Base-by-base conservation (phyloP, 768 basidiomycete species). In the Rossbeevera mucosa region DNA sequence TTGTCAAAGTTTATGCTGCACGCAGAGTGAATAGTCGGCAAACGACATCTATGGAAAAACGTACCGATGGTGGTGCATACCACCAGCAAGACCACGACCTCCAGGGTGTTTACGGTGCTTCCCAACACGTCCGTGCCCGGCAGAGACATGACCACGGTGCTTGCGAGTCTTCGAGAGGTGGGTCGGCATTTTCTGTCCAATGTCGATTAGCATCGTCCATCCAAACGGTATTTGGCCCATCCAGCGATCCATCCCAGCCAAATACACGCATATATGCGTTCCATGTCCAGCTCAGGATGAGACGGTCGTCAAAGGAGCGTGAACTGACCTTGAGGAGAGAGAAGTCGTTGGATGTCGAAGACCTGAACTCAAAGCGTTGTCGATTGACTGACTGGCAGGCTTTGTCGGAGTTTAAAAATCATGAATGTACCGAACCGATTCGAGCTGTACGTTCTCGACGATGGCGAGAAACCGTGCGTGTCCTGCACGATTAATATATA, bases 31-130 rank as follows among this genome's bases (percentile, higher is more conserved):
- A 22, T 45, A 29, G 6, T 43, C 1, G 16, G 18, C 25, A 20
- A 36, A 42, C 16, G 21, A 25, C 20, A 7, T 25, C 30, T n/a
- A n/a, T n/a, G 26, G 38, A 40, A 28, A 18, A 43, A 78, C 88
- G 65, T 68, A 91, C 90, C 90, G 79, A 86, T 99, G 96, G 81
- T 99, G 96, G 78, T 98, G 95, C 77, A 85, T 80, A 84, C 96
- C 96, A 92, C 96, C 96, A 78, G 93, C 92, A 70, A 98, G 90
- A 96, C 96, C 96, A 76, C 96, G 92, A 91, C 96, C 96, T 79
- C 96, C 96, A 51, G 96, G 96, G 72, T 97, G 95, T 76, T 97
- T 98, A 74, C 96, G 90, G 85, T 99, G 96, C 85, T 98, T 98
- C 64, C 96, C 96, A 69, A 99, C 91, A 89, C 96, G 95, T 74